These are phyloP conservation scores for Rhodotorula mucilaginosa DNA, from an alignment of 1,284 basidiomycete species.

Conservation along the genomic window DNA sequence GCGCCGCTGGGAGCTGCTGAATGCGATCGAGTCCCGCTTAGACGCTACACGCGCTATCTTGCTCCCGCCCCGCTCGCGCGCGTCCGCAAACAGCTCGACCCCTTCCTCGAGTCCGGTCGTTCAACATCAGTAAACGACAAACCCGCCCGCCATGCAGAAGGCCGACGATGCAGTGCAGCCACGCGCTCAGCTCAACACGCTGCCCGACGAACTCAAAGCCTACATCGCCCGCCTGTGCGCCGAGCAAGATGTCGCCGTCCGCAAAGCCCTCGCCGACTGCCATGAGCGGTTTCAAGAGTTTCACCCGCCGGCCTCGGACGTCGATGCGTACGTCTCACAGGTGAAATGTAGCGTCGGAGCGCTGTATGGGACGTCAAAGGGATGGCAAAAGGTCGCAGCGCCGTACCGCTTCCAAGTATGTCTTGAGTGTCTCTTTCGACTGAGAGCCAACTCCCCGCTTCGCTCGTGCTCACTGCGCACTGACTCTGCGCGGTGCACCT, in stretches of 20 bases:
- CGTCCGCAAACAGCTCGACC: no score
- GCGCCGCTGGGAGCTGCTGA: no score
- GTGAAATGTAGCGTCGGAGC: no score
- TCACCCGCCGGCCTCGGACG: no score
- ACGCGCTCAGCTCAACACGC: neutral
- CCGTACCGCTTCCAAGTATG: neutral
- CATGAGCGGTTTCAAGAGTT: no score
- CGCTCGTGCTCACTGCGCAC: neutral
- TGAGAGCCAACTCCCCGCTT: neutral
- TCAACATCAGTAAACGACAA: neutral
- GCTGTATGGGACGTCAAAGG: neutral
- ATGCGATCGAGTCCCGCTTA: no score
- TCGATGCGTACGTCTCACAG: no score
- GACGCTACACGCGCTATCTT: no score
- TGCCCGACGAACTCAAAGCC: neutral
- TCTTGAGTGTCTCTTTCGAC: neutral
- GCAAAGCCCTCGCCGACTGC: neutral
- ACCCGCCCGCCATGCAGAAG: neutral
- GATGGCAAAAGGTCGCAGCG: neutral
- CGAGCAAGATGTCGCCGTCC: neutral
- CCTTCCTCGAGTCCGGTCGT: no score
- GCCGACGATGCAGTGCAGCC: neutral
- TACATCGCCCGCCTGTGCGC: neutral
- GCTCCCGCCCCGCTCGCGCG: no score
- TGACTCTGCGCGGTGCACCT: neutral